These are phyloP conservation scores for Mrakia frigida DNA, from an alignment of 768 basidiomycete genomes.

Conservation along the genomic window DNA sequence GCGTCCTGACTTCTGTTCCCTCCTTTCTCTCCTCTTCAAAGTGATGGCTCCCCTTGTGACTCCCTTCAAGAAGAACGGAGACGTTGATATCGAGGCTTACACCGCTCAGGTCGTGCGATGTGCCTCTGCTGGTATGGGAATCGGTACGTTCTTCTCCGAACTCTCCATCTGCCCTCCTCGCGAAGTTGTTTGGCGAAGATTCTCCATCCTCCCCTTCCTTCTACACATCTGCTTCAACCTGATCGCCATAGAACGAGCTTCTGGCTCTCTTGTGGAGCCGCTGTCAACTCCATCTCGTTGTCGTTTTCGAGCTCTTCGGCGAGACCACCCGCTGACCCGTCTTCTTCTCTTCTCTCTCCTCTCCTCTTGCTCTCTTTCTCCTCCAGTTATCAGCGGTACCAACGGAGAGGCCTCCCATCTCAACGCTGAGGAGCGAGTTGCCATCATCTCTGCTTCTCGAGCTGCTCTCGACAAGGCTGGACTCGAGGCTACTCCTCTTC, in stretches of 20 bases:
- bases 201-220: too few species aligned
- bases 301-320: too few species aligned
- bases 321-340: too few species aligned
- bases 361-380: not conserved
- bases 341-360: too few species aligned
- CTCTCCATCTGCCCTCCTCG: not conserved
- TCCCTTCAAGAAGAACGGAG: constrained; percentile 55
- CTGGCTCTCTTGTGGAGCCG: too few species aligned
- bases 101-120: constrained; percentile 66
- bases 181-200: too few species aligned
- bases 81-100: constrained; percentile 63
- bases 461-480: constrained; percentile 67
- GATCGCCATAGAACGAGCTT: too few species aligned
- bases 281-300: too few species aligned
- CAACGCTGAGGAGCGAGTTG: constrained; percentile 40
- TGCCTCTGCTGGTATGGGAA: constrained; percentile 54
- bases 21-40: not conserved
- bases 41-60: constrained; percentile 55
- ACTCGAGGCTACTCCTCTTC: constrained; percentile 60
- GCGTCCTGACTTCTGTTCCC: not conserved
- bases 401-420: constrained; percentile 51
- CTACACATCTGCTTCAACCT: too few species aligned
- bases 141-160: constrained; percentile 29
- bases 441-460: constrained; percentile 55
- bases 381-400: constrained; percentile 34